Evolutionary conservation across 1,284 basidiomycete species (phyloP).

Genomic region (Cutaneotrichosporon cavernicola): DNA sequence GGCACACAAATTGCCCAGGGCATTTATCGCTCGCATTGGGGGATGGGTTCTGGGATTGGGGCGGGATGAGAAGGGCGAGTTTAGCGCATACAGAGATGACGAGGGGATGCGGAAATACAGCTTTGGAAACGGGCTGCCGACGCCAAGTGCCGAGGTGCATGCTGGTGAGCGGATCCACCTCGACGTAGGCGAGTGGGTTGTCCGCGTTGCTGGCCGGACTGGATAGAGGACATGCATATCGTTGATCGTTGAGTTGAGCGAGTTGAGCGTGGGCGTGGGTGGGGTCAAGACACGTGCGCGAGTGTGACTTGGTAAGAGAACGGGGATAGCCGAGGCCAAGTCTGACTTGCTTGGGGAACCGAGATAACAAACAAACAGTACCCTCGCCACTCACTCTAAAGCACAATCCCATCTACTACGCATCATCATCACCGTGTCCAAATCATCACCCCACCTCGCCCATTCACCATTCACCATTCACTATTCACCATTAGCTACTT

Average conservation of each 20-base stretch:
- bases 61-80: not conserved
- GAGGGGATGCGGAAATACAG: constrained; percentile 13
- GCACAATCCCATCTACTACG: too few species aligned
- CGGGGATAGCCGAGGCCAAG: not conserved
- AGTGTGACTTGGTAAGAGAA: too few species aligned
- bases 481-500: not conserved
- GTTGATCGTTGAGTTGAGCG: too few species aligned
- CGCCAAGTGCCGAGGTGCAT: not conserved
- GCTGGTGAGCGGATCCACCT: not conserved
- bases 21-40: constrained; percentile 21
- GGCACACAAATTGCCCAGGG: not conserved
- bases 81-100: constrained; percentile 20
- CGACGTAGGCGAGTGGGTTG: constrained; percentile 4
- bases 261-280: too few species aligned
- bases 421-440: too few species aligned
- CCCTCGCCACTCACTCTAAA: too few species aligned
- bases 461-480: not conserved
- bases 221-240: too few species aligned
- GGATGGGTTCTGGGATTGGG: constrained; percentile 17
- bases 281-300: not conserved
- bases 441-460: not conserved
- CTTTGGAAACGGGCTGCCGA: constrained; percentile 4
- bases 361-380: constrained; percentile 1
- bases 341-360: not conserved
- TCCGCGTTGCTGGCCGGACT: not conserved